These are phyloP conservation scores for Sonneratia caseolaris DNA, from an alignment of 345 rosid species.

Conservation along the genomic window DNA sequence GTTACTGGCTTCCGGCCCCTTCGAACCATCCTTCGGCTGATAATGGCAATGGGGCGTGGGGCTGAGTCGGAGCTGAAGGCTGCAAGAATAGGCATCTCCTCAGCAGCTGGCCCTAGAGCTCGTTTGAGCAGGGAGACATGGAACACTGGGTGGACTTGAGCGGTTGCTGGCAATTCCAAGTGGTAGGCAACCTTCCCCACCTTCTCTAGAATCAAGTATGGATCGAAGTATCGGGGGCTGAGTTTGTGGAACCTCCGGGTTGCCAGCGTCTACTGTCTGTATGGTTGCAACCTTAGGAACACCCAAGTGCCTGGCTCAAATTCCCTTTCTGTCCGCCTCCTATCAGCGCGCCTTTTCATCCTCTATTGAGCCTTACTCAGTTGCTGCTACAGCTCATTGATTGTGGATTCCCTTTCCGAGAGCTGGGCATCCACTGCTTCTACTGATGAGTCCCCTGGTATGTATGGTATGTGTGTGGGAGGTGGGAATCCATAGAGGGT, in stretches of 20 bases:
- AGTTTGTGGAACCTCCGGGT: background rate
- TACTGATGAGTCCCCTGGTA: background rate
- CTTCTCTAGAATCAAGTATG: background rate
- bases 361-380: background rate
- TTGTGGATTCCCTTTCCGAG: too few species aligned
- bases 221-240: background rate
- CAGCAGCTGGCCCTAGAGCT: background rate
- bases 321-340: background rate
- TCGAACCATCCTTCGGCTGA: background rate
- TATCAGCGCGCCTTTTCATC: background rate
- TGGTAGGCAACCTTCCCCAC: background rate
- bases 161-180: background rate
- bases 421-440: background rate
- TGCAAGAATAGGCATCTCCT: background rate
- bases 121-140: background rate
- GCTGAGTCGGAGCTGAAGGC: background rate
- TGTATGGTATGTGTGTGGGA: background rate
- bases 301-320: conserved; percentile 5
- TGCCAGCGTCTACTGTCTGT: background rate
- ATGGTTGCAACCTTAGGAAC: background rate
- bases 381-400: background rate
- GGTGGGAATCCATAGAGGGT: background rate
- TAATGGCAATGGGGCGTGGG: too few species aligned
- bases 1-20: background rate
- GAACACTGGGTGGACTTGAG: background rate